Conservation (phyloP, 768 basidiomycete species). For the Tulasnella sp. region DNA sequence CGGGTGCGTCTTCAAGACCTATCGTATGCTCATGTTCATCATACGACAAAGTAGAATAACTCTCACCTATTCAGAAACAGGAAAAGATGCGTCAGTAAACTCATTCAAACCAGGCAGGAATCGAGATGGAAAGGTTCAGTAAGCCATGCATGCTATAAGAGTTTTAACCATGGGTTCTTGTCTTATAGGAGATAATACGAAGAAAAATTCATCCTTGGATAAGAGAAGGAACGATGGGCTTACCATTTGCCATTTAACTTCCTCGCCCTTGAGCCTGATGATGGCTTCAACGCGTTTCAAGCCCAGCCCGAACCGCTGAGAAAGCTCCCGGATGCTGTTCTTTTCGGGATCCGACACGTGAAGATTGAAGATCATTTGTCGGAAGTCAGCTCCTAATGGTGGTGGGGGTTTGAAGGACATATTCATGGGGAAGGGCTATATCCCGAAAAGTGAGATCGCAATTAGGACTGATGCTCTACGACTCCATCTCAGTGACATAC, state of each 20-base stretch:
- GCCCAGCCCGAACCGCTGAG: constrained; percentile 61
- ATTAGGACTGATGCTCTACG: background rate
- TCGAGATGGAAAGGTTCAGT: constrained; percentile 34
- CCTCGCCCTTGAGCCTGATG: constrained; percentile 74
- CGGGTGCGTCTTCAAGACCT: constrained; percentile 86
- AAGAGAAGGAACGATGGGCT: constrained; percentile 32
- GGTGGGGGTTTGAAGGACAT: constrained; percentile 75
- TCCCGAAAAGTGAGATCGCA: constrained; percentile 18
- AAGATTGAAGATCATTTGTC: constrained; percentile 55
- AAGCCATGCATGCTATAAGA: constrained; percentile 42
- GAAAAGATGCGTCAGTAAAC: constrained; percentile 20
- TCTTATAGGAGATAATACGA: constrained; percentile 7
- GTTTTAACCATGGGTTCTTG: constrained; percentile 38
- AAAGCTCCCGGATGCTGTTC: constrained; percentile 58
- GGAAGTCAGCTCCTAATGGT: constrained; percentile 63
- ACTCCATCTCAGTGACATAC: constrained; percentile 44
- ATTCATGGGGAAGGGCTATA: constrained; percentile 82
- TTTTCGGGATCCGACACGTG: constrained; percentile 57
- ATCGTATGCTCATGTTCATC: constrained; percentile 54
- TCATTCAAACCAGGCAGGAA: background rate
- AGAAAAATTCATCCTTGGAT: constrained; percentile 50
- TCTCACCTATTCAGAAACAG: constrained; percentile 8
- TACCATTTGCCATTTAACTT: constrained; percentile 69
- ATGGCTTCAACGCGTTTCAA: constrained; percentile 81
- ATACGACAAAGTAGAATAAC: constrained; percentile 16